Evolutionary conservation across 208 protist genomes (phyloP).

Genomic region (Vickermania spadyakhi): DNA sequence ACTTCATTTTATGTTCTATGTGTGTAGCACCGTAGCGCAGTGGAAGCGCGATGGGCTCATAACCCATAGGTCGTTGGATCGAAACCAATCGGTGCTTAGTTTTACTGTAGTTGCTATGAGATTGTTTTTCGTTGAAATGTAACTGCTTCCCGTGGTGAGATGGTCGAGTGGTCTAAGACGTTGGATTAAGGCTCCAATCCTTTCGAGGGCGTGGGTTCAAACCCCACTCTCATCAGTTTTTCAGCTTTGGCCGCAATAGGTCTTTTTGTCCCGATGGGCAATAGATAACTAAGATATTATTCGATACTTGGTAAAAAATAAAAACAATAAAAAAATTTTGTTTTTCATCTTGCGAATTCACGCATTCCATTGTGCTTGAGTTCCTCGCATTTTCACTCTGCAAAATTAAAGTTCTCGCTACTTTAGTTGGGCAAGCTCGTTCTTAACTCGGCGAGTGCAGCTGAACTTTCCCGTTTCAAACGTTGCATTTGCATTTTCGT

Average conservation of each 20-base stretch:
- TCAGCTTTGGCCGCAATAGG: too few relatives aligned
- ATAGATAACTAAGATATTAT: too few relatives aligned
- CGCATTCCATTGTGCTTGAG: too few relatives aligned
- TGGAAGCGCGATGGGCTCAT: slow-evolving; percentile 92
- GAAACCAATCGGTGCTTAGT: slow-evolving; percentile 90
- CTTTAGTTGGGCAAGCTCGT: too few relatives aligned
- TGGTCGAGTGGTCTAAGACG: slow-evolving; percentile 26
- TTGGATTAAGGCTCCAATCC: slow-evolving; percentile 27
- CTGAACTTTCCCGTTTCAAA: background rate
- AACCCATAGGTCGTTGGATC: slow-evolving; percentile 93
- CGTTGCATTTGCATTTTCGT: background rate
- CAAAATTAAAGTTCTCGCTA: too few relatives aligned
- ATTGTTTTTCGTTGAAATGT: background rate
- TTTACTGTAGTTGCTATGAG: slow-evolving; percentile 18
- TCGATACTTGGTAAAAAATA: too few relatives aligned
- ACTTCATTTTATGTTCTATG: background rate
- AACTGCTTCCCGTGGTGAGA: slow-evolving; percentile 9
- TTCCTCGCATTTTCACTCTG: too few relatives aligned
- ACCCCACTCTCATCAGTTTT: slow-evolving; percentile 4
- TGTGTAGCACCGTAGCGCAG: slow-evolving; percentile 87
- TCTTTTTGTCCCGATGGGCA: too few relatives aligned
- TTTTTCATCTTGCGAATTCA: too few relatives aligned
- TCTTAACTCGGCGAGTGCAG: background rate
- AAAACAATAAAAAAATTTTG: too few relatives aligned
- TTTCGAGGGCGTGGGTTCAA: slow-evolving; percentile 14